A percentile compares a stretch with the other conserved stretches of the same genome.
Evolutionary conservation across 768 basidiomycete genomes (phyloP).

Genomic region (Neoboletus subvelutipes): DNA sequence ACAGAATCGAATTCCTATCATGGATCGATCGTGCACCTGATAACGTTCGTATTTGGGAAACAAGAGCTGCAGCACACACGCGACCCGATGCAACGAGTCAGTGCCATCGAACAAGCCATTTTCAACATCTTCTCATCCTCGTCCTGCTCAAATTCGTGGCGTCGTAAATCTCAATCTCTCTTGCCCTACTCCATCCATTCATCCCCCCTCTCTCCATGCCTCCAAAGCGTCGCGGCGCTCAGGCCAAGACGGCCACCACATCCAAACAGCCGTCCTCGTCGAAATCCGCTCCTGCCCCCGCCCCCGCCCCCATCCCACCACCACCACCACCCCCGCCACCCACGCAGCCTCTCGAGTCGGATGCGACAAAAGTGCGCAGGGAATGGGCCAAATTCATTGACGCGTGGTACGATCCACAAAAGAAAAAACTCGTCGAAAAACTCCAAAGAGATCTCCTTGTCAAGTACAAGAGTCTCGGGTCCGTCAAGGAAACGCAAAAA

Average conservation of each 20-base stretch:
- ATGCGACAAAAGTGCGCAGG: slow-evolving; percentile 29
- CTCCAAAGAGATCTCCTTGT: slow-evolving; percentile 30
- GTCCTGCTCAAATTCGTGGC: slow-evolving; percentile 12
- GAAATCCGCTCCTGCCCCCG: slow-evolving; percentile 12
- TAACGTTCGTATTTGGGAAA: slow-evolving; percentile 30
- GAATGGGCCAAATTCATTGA: slow-evolving; percentile 31
- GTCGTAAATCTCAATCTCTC: slow-evolving; percentile 15
- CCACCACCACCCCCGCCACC: slow-evolving; percentile 16
- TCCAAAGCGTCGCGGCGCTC: slow-evolving; percentile 29
- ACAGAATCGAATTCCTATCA: slow-evolving; percentile 31
- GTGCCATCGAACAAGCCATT: slow-evolving; percentile 18
- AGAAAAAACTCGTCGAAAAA: slow-evolving; percentile 30
- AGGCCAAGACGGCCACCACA: slow-evolving; percentile 15
- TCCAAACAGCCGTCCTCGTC: slow-evolving; percentile 7
- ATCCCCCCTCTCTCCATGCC: slow-evolving; percentile 30
- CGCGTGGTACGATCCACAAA: slow-evolving; percentile 32
- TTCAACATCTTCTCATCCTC: slow-evolving; percentile 19
- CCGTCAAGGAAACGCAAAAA: slow-evolving; percentile 27
- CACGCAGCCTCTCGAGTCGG: slow-evolving; percentile 18
- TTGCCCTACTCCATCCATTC: neutral
- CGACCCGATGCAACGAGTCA: slow-evolving; percentile 31
- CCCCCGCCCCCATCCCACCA: neutral
- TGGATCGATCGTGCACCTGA: slow-evolving; percentile 31
- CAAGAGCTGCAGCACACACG: slow-evolving; percentile 20
- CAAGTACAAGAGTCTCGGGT: slow-evolving; percentile 32